Evolutionary conservation across 164 flowering plant species (phyloP), one percentile per base, ranked within the genome.

Genomic region (Kingdonia uniflora): DNA sequence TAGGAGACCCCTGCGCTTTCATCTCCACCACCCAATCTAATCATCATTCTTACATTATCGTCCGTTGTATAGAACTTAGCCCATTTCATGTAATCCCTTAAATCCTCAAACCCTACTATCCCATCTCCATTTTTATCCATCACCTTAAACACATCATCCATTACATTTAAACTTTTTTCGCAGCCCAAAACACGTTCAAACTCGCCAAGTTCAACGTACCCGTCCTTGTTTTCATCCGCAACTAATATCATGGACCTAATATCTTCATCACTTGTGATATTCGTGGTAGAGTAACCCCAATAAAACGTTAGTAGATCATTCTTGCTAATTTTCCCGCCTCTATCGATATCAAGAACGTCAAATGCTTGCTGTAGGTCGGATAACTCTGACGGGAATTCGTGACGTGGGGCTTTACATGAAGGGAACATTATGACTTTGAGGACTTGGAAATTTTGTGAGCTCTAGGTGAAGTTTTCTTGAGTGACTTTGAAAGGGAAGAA

Each of bases 51-150:
- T 22, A 87, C 59, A 48, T 87, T 95, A 12, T 87, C 96, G 45
- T 91, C 97, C 13, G 8, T 49, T 7, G 63, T 65, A 4, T 53
- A 15, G 13, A 90, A 62, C 3, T 90, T 90, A 6, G 87, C 86
- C 73, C 62, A 66, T 0, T 55, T 57, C 83, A 87, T 60, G 61
- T 76, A 84, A 33, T 58, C 57, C 72, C 61, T 84, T 67, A 91
- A 58, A 70, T 91, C 98, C 1, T 68, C 75, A 6, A 51, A 64
- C 39, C 94, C 81, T 19, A 87, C 75, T 38, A 59, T 72, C 12
- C 98, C 98, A 60, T 91, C 96, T 0, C 94, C 95, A 54, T 91
- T 95, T 55, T 69, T 69, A 50, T 92, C 98, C 91, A 92, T 92
- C 0, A 75, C 68, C 65, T 55, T 63, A 56, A 84, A 81, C 45